Conservation (phyloP, 805 yeast species). For the Barnettozyma siamensis region DNA sequence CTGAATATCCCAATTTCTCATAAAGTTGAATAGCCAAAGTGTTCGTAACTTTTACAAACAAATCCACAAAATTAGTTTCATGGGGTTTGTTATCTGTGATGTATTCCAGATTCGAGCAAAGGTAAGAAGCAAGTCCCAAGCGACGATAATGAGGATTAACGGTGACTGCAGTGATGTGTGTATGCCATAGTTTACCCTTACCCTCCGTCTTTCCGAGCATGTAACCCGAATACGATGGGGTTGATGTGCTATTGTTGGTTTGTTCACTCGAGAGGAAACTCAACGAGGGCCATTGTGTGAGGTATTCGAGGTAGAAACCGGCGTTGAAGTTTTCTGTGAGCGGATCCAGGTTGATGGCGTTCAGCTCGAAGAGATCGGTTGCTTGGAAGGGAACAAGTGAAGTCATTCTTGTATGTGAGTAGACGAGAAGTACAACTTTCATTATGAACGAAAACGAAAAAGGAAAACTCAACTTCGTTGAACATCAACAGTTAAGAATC, state of each 20-base stretch:
- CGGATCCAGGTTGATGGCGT: slow-evolving; percentile 77
- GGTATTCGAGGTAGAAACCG: slow-evolving; percentile 77
- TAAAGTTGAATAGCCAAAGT: slow-evolving; percentile 73
- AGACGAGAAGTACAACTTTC: too few relatives aligned
- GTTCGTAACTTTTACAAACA: slow-evolving; percentile 88
- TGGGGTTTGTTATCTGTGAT: slow-evolving; percentile 76
- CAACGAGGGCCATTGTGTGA: slow-evolving; percentile 81
- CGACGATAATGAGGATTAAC: slow-evolving; percentile 78
- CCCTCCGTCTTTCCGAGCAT: slow-evolving; percentile 99
- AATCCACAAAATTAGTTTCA: slow-evolving; percentile 78
- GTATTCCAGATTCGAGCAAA: slow-evolving; percentile 69
- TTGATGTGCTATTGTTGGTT: slow-evolving; percentile 18
- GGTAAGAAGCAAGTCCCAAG: slow-evolving; percentile 74
- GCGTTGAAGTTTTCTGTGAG: slow-evolving; percentile 88
- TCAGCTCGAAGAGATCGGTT: slow-evolving; percentile 69
- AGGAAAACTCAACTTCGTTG: not conserved
- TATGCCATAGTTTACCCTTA: slow-evolving; percentile 78
- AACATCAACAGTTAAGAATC: too few relatives aligned
- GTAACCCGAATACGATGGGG: slow-evolving; percentile 52
- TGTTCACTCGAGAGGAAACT: slow-evolving; percentile 68
- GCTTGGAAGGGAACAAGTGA: slow-evolving; percentile 85
- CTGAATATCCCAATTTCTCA: slow-evolving; percentile 79
- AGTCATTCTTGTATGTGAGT: too few relatives aligned
- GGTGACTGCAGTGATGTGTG: slow-evolving; percentile 95
- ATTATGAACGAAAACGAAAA: not conserved